These are phyloP conservation scores for rapeseed (Brassica napus) DNA, from an alignment of 345 rosid genomes.

Conservation along the genomic window DNA sequence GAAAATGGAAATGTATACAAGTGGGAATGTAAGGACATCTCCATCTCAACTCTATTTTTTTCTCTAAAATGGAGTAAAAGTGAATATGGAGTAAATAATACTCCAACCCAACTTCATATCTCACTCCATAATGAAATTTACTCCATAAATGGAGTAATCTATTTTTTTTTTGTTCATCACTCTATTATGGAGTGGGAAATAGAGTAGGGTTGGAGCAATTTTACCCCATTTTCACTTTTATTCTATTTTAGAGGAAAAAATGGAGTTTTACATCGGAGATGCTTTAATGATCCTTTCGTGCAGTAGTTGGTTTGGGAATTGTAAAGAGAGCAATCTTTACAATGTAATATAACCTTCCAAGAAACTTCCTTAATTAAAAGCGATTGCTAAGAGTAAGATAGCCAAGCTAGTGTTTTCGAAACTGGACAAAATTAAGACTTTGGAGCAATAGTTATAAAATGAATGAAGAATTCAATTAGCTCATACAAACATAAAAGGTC, in stretches of 20 bases:
- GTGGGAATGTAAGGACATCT: conserved; percentile 1
- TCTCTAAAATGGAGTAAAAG: too few relatives aligned
- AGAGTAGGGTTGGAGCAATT: too few relatives aligned
- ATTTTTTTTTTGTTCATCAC: too few relatives aligned
- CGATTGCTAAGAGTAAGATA: neutral
- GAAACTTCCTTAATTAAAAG: conserved; percentile 24
- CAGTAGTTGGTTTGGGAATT: conserved; percentile 9
- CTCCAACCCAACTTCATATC: too few relatives aligned
- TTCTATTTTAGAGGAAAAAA: too few relatives aligned
- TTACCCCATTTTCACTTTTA: too few relatives aligned
- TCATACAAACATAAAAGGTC: neutral
- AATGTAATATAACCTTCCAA: conserved; percentile 6
- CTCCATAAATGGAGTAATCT: too few relatives aligned
- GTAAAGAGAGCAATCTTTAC: conserved; percentile 1
- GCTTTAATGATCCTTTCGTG: neutral
- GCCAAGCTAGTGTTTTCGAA: neutral
- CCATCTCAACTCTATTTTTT: too few relatives aligned
- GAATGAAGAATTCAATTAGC: neutral
- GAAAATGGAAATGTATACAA: neutral
- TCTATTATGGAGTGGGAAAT: too few relatives aligned
- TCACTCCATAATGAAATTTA: too few relatives aligned
- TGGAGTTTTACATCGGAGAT: too few relatives aligned
- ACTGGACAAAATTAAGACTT: conserved; percentile 5
- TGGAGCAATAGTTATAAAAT: neutral
- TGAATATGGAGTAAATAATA: too few relatives aligned